These are phyloP conservation scores for Fusarium sp. DNA, from an alignment of 2,329 filamentous ascomycete genomes.

Conservation along the genomic window DNA sequence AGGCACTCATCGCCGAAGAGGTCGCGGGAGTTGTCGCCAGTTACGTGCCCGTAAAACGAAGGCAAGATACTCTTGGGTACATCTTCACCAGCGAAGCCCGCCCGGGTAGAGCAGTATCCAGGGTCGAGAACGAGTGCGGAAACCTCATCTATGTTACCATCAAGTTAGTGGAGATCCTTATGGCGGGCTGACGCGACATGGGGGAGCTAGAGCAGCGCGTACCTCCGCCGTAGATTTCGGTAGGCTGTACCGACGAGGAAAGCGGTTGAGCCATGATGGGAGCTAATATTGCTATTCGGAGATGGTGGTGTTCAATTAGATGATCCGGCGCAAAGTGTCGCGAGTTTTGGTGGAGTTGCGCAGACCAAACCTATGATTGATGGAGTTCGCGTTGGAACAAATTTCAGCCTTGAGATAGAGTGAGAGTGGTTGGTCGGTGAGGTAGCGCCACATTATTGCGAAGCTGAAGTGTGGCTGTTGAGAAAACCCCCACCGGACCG, in stretches of 20 bases:
- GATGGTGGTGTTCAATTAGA: constrained; percentile 43
- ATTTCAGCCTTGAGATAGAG: constrained; percentile 47
- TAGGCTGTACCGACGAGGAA: constrained; percentile 66
- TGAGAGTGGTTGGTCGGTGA: constrained; percentile 42
- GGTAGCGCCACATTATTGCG: constrained; percentile 16
- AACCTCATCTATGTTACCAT: constrained; percentile 80
- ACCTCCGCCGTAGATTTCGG: constrained; percentile 74
- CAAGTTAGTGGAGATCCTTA: constrained; percentile 34
- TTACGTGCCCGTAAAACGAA: constrained; percentile 82
- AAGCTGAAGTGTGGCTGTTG: constrained; percentile 30
- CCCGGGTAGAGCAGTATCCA: constrained; percentile 89
- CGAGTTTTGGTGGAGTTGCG: constrained; percentile 44
- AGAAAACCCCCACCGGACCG: neutral
- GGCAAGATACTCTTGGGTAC: constrained; percentile 93
- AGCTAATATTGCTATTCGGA: constrained; percentile 14
- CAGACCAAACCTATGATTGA: constrained; percentile 24
- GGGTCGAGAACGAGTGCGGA: constrained; percentile 96
- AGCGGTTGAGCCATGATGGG: constrained; percentile 65
- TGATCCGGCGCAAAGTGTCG: constrained; percentile 41
- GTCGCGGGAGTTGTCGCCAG: constrained; percentile 59
- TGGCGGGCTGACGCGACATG: constrained; percentile 29
- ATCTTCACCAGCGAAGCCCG: constrained; percentile 97
- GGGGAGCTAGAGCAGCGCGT: constrained; percentile 41
- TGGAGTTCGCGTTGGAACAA: constrained; percentile 48
- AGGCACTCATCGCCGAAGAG: constrained; percentile 94